Base-by-base conservation (phyloP, 2,329 filamentous ascomycete genomes). In the Nemania serpens region DNA sequence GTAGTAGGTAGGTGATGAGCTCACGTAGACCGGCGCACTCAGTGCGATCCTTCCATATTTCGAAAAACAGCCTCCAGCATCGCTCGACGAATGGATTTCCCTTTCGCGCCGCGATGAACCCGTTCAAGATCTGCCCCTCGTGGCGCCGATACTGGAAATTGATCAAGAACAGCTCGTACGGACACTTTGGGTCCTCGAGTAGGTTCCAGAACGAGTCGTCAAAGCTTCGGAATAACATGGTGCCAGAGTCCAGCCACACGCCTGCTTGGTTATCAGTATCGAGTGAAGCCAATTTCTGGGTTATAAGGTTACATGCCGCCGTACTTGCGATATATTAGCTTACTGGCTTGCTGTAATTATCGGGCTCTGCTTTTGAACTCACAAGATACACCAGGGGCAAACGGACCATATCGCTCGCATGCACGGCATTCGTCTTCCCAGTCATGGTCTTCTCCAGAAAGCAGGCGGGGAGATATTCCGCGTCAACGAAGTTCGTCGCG, bases 361-460 rank as follows among this genome's bases (percentile, higher is more conserved):
- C 33, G 12, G 11, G 39, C n/a, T 12, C n/a, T 22, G 17, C 22
- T 12, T 49, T 12, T 48, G 13, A 33, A 56, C 54, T 56, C 15
- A 56, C 45, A 15, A 59, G 42, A 33, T 59, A 59, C 5, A 59
- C 48, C 12, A 59, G 6, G 29, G 56, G 56, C 18, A 59, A 36
- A 22, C 49, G 48, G 25, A 42, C 43, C 48, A 59, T 52, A 42
- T 59, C 48, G 22, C 48, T 53, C 7, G 48, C 49, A 34, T 59
- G 49, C 17, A 29, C 41, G 7, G 29, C 18, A 25, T 11, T 20
- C 5, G 48, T 25, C 17, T 42, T 53, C 5, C 49, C 56, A 12
- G 41, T 54, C 56, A 54, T 54, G 15, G 18, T 49, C 6, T 48
- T 42, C 6, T 53, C 39, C 18, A 45, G 29, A 25, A 52, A 58